Base-by-base conservation (phyloP, 2,329 filamentous ascomycete species). In the Paecilomyces fulvus region DNA sequence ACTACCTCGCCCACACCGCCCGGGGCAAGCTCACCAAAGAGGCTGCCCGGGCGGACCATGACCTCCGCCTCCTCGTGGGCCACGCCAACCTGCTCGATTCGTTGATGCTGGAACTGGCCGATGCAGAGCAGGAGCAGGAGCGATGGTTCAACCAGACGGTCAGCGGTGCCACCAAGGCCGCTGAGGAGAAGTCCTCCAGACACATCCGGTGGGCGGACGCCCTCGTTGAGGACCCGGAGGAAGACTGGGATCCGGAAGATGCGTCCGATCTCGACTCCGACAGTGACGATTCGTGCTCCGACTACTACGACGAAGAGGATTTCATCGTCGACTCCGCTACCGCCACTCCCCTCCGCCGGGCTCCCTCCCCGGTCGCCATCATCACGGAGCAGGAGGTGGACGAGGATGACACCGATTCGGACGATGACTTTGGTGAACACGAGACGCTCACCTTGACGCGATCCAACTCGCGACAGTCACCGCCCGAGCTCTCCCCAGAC, bases 31-130 rank as follows among this genome's bases (percentile, higher is more conserved):
- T 99, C 70, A 91, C 91, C 63, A 84, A 83, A 62, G 92, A 97
- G 79, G 94, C 94, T 79, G 85, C 86, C 75, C 87, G 88, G 69
- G 81, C 90, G 67, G 92, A 97, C 73, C 94, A 97, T 82, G 86
- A 97, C 80, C 89, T 99, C 61, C 87, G 92, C 71, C 85, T 95
- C 50, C 88, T 99, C 59, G 94, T 99, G 67, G 94, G 92, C 68
- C 94, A 99, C 77, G 94, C 94, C 79, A 99, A 97, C 82, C 87
- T 97, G 51, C 89, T 99, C 73, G 94, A 99, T 78, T 87, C 87
- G 46, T 80, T 99, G 70, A 97, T 97, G 94, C 74, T 86, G 60
- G 83, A 94, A 65, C 89, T 99, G 58, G 89, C 91, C 75, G 90
- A 95, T 58, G 92, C 92, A 70, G 94, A 97, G 81, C 85, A 86